Base-by-base conservation (phyloP, 805 yeast species). In the Kluyveromyces aestuarii region DNA sequence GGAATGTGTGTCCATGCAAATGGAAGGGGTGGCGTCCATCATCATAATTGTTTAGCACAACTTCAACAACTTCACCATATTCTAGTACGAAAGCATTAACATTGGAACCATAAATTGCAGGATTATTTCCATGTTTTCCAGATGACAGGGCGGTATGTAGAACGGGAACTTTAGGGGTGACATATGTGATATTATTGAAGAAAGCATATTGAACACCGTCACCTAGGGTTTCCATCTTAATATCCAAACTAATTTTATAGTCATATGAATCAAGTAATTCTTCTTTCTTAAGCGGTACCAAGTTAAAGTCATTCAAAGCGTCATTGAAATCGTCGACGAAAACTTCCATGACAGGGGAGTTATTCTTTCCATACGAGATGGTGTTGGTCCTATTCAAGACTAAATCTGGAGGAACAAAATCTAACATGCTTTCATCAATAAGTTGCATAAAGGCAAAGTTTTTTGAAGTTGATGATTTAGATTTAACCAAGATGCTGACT, bases 21-120 rank as follows among this genome's bases (percentile, higher is more conserved):
- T 83, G 90, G 79, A 83, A 83, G 19, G 88, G 88, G 64, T 83
- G 90, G 54, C 81, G 81, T 51, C 88, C 86, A 4, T 84, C 81
- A 63, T 89, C 96, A 59, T 72, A 74, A 61, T 89, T 90, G 62
- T 87, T 84, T 41, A 89, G 63, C 1, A 87, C 84, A 41, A 89
- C 67, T 57, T 89, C 96, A 43, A 90, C 73, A 38, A 82, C 75
- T 45, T 83, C 87, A 45, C 77, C 78, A 6, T 72, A 61, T 49
- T 78, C 76, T 19, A 88, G 67, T 1, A 87, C 73, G 56, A 74
- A 75, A 0, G 85, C 69, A 60, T 82, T 82, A 48, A 84, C 80
- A 58, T 81, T 82, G 17, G 83, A 72, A 44, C 95, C 91, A 60
- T 85, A 91, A 46, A 90, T 80, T n/a, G 69, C 61, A 4, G 75